Conservation (phyloP, 257 asterid genomes). For the Salvia hispanica region DNA sequence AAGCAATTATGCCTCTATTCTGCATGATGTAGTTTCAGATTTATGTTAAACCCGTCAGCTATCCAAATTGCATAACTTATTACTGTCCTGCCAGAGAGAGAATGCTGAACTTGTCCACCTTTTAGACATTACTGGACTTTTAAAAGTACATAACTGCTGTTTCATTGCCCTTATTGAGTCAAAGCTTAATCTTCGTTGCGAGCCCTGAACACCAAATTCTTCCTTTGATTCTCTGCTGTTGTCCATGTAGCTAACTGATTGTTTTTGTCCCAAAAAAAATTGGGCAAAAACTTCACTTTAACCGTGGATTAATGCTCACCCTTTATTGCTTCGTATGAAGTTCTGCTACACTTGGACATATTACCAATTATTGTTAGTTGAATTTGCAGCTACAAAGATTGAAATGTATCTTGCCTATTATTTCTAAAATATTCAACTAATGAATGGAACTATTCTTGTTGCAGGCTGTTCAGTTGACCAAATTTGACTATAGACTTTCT, state of each 20-base stretch:
- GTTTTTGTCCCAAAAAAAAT: not conserved
- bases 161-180: not conserved
- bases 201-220: slow-evolving; percentile 10
- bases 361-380: slow-evolving; percentile 13
- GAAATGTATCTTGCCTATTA: slow-evolving; percentile 10
- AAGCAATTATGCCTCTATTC: slow-evolving; percentile 18
- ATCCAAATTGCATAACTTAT: slow-evolving; percentile 18
- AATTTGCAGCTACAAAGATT: slow-evolving; percentile 14
- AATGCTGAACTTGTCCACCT: slow-evolving; percentile 20
- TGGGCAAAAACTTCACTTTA: slow-evolving; percentile 1
- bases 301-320: slow-evolving; percentile 11
- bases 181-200: slow-evolving; percentile 9
- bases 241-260: not conserved
- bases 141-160: not conserved
- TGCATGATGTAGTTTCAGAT: slow-evolving; percentile 23
- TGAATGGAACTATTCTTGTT: slow-evolving; percentile 22
- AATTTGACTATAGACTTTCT: slow-evolving; percentile 93
- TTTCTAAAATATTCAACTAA: slow-evolving; percentile 19
- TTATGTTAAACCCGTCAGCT: slow-evolving; percentile 10
- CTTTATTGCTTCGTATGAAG: slow-evolving; percentile 20
- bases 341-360: slow-evolving; percentile 28
- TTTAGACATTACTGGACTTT: slow-evolving; percentile 8
- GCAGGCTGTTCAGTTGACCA: slow-evolving; percentile 92
- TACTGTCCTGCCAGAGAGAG: slow-evolving; percentile 18
- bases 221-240: slow-evolving; percentile 13